Evolutionary conservation across 495 filamentous ascomycete genomes (phyloP), one percentile per base, ranked within the genome.

Genomic region (Wilcoxina mikolae): DNA sequence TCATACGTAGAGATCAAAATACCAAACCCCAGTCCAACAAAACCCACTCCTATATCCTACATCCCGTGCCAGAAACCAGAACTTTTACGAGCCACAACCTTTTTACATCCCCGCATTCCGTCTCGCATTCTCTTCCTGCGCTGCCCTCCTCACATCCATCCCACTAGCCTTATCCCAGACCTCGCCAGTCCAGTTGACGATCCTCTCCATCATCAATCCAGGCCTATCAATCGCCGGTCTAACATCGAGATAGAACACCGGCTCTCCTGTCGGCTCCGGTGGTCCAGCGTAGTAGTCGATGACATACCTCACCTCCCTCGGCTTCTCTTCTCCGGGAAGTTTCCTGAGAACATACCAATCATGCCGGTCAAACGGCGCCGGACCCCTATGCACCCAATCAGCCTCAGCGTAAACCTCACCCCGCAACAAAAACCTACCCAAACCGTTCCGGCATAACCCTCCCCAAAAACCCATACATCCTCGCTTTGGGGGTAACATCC

Each of bases 241-340:
- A n/a, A 99, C 93, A 67, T 99, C 91, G 44, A 99, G 77, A 65
- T 81, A 96, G 71, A 99, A 99, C 4, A 96, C 89, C 1, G 91
- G 88, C 62, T 95, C 87, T 1, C 91, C 91, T 0, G 80, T 87
- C 3, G 84, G 81, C 59, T 98, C 91, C 0, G 85, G 83, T 17
- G 82, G 79, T 0, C 79, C 93, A 5, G 82, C 82, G 69, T 99
- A 99, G 68, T 96, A 99, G 65, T 99, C 91, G 62, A 99, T 99
- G 48, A 99, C 83, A 66, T 99, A 99, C 56, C 91, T 77, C 42
- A 94, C 74, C 73, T 95, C 86, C 68, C 58, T 76, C 26, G 52
- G 69, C 54, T 17, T 77, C 74, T 48, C 55, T 24, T 49, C 44
- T 3, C 77, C 75, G n/a, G 79, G 69, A 17, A 74, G 68, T 22